These are phyloP conservation scores for Solanum pennellii DNA, from an alignment of 257 asterid species.

Conservation along the genomic window DNA sequence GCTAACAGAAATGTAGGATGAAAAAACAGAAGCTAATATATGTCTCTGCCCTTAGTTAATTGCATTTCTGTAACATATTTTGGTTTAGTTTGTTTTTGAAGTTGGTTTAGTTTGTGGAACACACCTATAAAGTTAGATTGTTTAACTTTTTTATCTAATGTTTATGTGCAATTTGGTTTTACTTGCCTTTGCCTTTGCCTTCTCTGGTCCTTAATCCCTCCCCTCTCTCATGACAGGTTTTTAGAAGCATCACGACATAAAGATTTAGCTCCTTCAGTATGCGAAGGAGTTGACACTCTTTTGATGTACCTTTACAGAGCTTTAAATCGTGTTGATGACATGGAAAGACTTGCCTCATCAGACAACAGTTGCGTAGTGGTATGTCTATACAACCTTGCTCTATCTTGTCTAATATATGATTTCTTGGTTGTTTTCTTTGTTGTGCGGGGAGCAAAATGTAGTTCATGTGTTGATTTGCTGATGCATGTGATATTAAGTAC, in stretches of 20 bases:
- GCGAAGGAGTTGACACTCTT: conserved; percentile 96
- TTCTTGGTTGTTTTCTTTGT: neutral
- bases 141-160: neutral
- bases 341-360: conserved; percentile 90
- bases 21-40: neutral
- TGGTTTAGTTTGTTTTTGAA: neutral
- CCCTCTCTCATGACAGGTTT: conserved; percentile 38
- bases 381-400: conserved; percentile 12
- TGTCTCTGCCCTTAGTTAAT: neutral
- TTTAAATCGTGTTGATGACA: conserved; percentile 55
- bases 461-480: neutral
- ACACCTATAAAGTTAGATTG: neutral
- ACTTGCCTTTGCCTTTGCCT: neutral
- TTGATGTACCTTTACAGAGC: conserved; percentile 86
- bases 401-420: neutral
- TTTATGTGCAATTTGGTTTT: neutral
- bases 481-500: neutral
- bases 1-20: neutral
- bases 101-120: neutral
- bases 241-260: conserved; percentile 68
- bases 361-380: conserved; percentile 93
- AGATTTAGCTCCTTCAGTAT: conserved; percentile 50
- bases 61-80: neutral
- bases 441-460: neutral
- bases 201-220: neutral